Conservation (phyloP, 768 basidiomycete species). For the Termitomyces sp. region DNA sequence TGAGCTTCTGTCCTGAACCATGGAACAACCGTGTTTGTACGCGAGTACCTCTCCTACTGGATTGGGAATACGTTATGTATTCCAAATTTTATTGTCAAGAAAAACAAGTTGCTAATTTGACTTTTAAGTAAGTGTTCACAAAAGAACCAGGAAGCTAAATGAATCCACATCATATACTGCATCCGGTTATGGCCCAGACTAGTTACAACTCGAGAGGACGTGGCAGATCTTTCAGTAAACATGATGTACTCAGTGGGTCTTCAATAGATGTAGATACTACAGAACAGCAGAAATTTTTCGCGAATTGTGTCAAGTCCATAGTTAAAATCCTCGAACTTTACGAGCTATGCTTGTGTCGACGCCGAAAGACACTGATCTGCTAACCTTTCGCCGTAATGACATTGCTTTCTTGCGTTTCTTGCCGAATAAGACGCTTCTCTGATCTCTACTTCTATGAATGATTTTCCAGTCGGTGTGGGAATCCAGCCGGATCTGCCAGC, state of each 20-base stretch:
- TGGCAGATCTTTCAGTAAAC: no score
- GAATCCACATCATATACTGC: not conserved
- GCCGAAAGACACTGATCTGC: no score
- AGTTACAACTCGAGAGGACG: not conserved
- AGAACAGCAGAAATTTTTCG: not conserved
- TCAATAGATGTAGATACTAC: not conserved
- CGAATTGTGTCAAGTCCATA: no score
- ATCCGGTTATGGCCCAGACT: not conserved
- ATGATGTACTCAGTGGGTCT: not conserved
- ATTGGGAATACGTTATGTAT: no score
- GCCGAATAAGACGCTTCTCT: no score
- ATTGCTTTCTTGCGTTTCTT: not conserved
- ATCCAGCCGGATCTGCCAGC: not conserved
- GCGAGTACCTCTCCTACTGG: no score
- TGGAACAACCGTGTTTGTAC: no score
- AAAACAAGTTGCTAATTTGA: not conserved
- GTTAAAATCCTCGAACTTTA: not conserved
- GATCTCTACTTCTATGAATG: not conserved
- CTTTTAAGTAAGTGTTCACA: not conserved
- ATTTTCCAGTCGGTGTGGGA: no score
- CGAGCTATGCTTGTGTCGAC: not conserved
- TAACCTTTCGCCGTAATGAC: not conserved
- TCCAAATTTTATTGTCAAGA: not conserved
- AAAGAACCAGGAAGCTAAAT: not conserved
- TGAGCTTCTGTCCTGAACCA: no score